phyloP scores from a whole-genome alignment of 2,329 filamentous ascomycete genomes.

The Dactylella cylindrospora region DNA sequence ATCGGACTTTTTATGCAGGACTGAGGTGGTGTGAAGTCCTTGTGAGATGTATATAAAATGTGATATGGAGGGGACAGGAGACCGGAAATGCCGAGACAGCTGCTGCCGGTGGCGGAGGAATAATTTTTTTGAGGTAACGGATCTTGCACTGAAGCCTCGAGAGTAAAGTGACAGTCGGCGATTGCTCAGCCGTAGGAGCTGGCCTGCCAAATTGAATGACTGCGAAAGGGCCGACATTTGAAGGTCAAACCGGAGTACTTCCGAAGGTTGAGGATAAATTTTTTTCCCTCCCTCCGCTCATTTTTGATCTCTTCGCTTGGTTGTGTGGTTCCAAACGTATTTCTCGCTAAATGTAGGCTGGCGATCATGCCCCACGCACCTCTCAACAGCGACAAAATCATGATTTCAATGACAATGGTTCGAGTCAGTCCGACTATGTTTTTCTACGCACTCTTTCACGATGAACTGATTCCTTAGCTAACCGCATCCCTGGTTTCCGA shows the following conservation, averaged over 20 bases:
- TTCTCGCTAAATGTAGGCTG: conserved; percentile 56
- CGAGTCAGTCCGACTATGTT: too few relatives aligned
- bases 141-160: conserved; percentile 1
- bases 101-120: conserved; percentile 32
- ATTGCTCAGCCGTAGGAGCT: conserved; percentile 26
- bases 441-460: too few relatives aligned
- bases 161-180: conserved; percentile 39
- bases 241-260: conserved; percentile 7
- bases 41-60: conserved; percentile 15
- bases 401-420: neutral
- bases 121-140: too few relatives aligned
- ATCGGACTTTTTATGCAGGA: conserved; percentile 2
- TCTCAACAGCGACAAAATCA: neutral
- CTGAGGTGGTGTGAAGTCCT: conserved; percentile 22
- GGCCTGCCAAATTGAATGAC: conserved; percentile 19
- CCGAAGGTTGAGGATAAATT: neutral
- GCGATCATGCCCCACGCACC: neutral
- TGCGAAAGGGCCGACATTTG: conserved; percentile 22
- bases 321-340: conserved; percentile 78
- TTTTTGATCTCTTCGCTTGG: conserved; percentile 73
- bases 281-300: neutral
- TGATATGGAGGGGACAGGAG: conserved; percentile 6
- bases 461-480: too few relatives aligned
- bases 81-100: conserved; percentile 35
- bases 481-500: too few relatives aligned